These are phyloP conservation scores for Cicer judaicum DNA, from an alignment of 306 rosid species.

Conservation along the genomic window DNA sequence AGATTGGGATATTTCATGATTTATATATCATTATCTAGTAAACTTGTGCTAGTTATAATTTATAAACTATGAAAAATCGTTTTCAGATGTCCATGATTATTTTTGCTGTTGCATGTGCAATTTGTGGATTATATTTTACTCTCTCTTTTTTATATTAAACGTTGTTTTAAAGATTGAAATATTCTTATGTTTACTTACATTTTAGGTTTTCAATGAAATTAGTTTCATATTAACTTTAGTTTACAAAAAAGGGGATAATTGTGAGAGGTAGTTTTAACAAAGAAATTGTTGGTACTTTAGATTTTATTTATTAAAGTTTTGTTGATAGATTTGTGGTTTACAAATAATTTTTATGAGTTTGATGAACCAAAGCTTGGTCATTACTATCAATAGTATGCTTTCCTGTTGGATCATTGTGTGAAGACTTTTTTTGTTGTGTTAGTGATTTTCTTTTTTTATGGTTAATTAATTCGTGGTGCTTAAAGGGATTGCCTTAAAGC, in stretches of 20 bases:
- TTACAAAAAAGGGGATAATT: neutral
- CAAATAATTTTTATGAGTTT: slow-evolving; percentile 8
- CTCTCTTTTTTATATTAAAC: neutral
- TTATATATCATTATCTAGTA: too few species aligned
- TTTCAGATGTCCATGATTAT: too few species aligned
- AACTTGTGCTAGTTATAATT: too few species aligned
- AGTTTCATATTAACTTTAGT: too few species aligned
- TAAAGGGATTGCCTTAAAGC: slow-evolving; percentile 76
- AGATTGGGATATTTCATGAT: too few species aligned
- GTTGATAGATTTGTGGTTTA: slow-evolving; percentile 4
- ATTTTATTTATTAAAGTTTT: slow-evolving; percentile 1
- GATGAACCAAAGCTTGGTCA: neutral
- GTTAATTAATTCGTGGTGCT: slow-evolving; percentile 42
- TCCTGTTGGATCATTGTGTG: slow-evolving; percentile 15
- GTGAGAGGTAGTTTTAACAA: slow-evolving; percentile 4
- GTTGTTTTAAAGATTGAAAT: neutral
- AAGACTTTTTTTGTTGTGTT: neutral
- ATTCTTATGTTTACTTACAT: neutral
- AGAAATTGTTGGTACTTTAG: slow-evolving; percentile 30
- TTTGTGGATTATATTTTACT: too few species aligned
- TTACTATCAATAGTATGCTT: slow-evolving; percentile 19
- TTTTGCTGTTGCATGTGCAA: too few species aligned
- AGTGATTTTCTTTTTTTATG: slow-evolving; percentile 28
- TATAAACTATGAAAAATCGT: too few species aligned
- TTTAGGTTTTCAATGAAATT: neutral